phyloP scores from a whole-genome alignment of 768 basidiomycete genomes.

The Collybia sp. region DNA sequence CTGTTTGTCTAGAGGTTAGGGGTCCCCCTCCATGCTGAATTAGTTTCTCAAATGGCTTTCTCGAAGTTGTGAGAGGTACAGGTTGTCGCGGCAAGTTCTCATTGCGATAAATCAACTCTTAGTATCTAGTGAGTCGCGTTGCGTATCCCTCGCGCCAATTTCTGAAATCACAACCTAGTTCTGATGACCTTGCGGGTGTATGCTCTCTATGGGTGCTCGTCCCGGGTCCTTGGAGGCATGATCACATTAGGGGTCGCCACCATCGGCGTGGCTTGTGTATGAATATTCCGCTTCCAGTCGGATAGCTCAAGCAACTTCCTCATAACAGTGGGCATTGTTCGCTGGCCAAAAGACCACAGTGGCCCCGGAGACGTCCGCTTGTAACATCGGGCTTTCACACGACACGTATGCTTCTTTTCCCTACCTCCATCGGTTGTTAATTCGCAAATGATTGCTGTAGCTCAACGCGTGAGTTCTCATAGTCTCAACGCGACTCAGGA shows the following conservation, averaged over 20 bases:
- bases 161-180: constrained; percentile 19
- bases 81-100: constrained; percentile 33
- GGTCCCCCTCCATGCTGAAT: background rate
- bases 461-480: constrained; percentile 10
- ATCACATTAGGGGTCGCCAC: constrained; percentile 23
- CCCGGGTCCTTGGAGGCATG: constrained; percentile 29
- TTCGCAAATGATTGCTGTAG: constrained; percentile 2
- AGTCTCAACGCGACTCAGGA: background rate
- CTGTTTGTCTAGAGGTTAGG: constrained; percentile 9
- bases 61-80: constrained; percentile 34
- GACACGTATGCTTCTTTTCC: constrained; percentile 12
- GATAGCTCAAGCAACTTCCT: background rate
- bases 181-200: constrained; percentile 43
- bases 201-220: constrained; percentile 41
- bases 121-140: constrained; percentile 34
- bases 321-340: constrained; percentile 37
- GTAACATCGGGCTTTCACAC: constrained; percentile 30
- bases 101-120: constrained; percentile 39
- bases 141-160: background rate
- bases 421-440: background rate
- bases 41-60: background rate
- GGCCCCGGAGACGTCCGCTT: constrained; percentile 22
- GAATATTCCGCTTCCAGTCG: constrained; percentile 11
- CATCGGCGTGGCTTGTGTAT: constrained; percentile 30
- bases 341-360: constrained; percentile 27